Evolutionary conservation across 2,329 filamentous ascomycete genomes (phyloP).

Genomic region (Colletotrichum magnum): DNA sequence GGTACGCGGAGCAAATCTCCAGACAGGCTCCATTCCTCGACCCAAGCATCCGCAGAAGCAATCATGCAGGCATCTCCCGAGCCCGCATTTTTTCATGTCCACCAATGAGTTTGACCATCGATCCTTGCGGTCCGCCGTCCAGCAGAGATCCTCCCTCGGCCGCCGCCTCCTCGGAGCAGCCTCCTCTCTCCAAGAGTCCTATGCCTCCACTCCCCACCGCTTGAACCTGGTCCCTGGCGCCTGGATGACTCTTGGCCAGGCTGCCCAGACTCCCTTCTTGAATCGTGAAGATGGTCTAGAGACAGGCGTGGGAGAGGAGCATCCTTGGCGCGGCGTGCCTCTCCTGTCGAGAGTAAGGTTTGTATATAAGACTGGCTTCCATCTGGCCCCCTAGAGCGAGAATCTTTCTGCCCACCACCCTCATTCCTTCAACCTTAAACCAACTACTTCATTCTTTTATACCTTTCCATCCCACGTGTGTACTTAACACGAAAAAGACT

Average conservation of each 20-base stretch:
- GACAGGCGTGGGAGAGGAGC: not conserved
- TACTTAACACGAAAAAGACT: not conserved
- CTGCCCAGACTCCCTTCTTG: constrained; percentile 1
- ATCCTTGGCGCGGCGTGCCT: not conserved
- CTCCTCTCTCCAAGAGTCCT: not conserved
- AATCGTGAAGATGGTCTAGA: constrained; percentile 3
- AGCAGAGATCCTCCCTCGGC: not conserved
- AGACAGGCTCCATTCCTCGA: constrained; percentile 14
- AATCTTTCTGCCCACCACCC: constrained; percentile 15
- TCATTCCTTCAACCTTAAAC: constrained; percentile 27
- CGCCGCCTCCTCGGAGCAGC: constrained; percentile 3
- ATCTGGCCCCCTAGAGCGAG: not conserved
- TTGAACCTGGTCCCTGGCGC: not conserved
- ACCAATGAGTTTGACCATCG: constrained; percentile 1
- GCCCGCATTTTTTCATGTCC: not conserved
- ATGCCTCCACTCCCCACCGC: constrained; percentile 7
- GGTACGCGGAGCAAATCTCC: constrained; percentile 32
- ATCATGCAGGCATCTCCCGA: constrained; percentile 23
- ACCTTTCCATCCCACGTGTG: not conserved
- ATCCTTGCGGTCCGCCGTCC: not conserved
- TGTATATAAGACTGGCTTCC: constrained; percentile 27
- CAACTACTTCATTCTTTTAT: constrained; percentile 27
- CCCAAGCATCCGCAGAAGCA: constrained; percentile 26
- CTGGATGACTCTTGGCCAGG: not conserved
- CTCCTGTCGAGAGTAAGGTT: not conserved